Base-by-base conservation (phyloP, 1,139 yeast genomes). In the Lodderomyces elongisporus region DNA sequence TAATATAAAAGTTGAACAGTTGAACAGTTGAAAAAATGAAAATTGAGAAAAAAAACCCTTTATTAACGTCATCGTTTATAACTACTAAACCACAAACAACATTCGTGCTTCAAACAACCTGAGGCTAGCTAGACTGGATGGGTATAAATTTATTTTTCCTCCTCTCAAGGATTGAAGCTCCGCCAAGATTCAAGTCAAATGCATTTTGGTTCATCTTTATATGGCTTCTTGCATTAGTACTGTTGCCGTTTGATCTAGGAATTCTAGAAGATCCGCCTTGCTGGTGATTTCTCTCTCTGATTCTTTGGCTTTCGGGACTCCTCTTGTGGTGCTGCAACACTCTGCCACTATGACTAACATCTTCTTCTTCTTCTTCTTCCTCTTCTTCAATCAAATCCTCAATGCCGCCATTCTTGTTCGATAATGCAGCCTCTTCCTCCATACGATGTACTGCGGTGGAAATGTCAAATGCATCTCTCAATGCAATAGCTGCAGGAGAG, bases 401-500 rank as follows among this genome's bases (percentile, higher is more conserved):
- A 39, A 56, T 48, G 21, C 49, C 48, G 14, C n/a, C 4, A 16
- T 44, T 42, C 32, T 55, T 60, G 31, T 60, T 57, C 15, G 65
- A 55, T 29, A 78, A 60, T 2, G 77, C 73, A 15, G 80, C 81
- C 51, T 87, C 96, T 59, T 85, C 95, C 26, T 89, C 95, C 69
- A 78, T 77, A 56, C 98, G 79, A 54, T 88, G 95, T 6, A 91
- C 95, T 0, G 96, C 96, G 38, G 93, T 80, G 14, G 95, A 82
- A 12, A 91, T 84, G 52, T 91, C 98, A 59, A 89, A 89, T 7
- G 95, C 96, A 50, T 91, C 98, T 48, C 88, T 81, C 66, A 91
- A 74, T 0, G 95, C 95, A 35, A 82, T 85, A 0, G 93, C 93
- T 5, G 93, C 95, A 4, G 96, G 96, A 1, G 95, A 81, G 48